Conservation (phyloP, 2,329 filamentous ascomycete genomes). For the Zasmidium angulare region DNA sequence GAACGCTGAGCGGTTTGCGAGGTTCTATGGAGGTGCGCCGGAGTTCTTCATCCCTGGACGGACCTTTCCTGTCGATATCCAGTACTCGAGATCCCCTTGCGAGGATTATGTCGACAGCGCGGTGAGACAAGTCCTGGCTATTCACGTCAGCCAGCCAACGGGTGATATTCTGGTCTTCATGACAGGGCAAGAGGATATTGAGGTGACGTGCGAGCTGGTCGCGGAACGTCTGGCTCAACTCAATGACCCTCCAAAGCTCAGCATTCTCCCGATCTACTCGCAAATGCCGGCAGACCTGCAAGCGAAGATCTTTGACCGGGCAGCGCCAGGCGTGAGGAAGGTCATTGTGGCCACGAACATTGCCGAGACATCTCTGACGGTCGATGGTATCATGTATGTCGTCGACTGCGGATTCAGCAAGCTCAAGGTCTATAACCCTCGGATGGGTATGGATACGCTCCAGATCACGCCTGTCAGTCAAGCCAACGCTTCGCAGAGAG, state of each 20-base stretch:
- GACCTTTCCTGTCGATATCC: constrained; percentile 95
- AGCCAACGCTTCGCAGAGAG: constrained; percentile 90
- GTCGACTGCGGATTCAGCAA: constrained; percentile 96
- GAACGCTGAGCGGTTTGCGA: constrained; percentile 94
- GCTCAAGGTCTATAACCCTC: constrained; percentile 96
- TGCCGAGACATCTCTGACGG: constrained; percentile 94
- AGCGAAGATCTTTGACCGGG: constrained; percentile 94
- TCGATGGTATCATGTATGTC: constrained; percentile 99
- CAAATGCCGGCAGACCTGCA: constrained; percentile 99
- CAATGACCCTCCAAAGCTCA: constrained; percentile 91
- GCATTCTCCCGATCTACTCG: constrained; percentile 96
- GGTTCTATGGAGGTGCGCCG: constrained; percentile 93
- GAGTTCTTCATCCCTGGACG: constrained; percentile 95
- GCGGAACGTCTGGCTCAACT: constrained; percentile 83
- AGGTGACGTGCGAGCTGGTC: constrained; percentile 90
- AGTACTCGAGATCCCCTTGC: constrained; percentile 91
- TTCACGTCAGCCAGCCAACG: constrained; percentile 89
- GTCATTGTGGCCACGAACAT: constrained; percentile 99
- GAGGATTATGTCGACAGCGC: constrained; percentile 98
- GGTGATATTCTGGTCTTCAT: constrained; percentile 98
- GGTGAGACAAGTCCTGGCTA: constrained; percentile 91
- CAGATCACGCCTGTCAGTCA: constrained; percentile 98
- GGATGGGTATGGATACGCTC: constrained; percentile 98
- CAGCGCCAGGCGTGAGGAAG: constrained; percentile 86
- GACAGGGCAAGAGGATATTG: constrained; percentile 98